Evolutionary conservation across 768 basidiomycete genomes (phyloP), one percentile per base, ranked within the genome.

Genomic region (Gyrodon lividus): DNA sequence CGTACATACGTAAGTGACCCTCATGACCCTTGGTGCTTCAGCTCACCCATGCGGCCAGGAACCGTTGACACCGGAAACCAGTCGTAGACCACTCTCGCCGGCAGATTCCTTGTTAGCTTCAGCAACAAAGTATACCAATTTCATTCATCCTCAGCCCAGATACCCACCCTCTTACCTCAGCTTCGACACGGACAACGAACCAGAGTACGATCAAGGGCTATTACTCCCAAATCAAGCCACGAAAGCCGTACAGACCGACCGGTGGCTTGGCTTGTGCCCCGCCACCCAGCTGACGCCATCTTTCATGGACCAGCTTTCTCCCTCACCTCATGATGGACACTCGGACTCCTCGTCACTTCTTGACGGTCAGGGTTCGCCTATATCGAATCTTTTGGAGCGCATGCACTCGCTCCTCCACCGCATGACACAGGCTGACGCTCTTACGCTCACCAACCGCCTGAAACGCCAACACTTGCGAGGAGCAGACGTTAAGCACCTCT

Each of bases 391-490:
- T 44, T 64, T 89, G 28, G 85, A 88, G 35, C 83, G 89, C 51
- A 73, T 88, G 42, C 67, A 74, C 22, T 73, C 77, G 23, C 72
- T 98, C 3, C 76, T 94, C 51, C 74, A 77, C 23, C 81, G 82
- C 31, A 71, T 91, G 48, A 72, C 76, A 37, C 75, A 88, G 55
- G 86, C 94, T 1, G 95, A 98, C 59, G 86, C 95, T 2, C 76
- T 87, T 19, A 93, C 92, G 2, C 75, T 98, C 37, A 92, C 91
- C 28, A 89, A 89, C 56, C 85, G 97, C 23, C 74, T 98, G 23
- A 95, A 92, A 69, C 86, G 93, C 50, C 95, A 98, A 59, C 83
- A 94, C 60, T 77, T 98, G 17, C 81, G 81, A 52, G 87, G 87
- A 20, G 88, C 92, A 8, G 93, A 97, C 58, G 79, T 98, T 26